Conservation (phyloP, 306 rosid species). For the Dryas octopetala region DNA sequence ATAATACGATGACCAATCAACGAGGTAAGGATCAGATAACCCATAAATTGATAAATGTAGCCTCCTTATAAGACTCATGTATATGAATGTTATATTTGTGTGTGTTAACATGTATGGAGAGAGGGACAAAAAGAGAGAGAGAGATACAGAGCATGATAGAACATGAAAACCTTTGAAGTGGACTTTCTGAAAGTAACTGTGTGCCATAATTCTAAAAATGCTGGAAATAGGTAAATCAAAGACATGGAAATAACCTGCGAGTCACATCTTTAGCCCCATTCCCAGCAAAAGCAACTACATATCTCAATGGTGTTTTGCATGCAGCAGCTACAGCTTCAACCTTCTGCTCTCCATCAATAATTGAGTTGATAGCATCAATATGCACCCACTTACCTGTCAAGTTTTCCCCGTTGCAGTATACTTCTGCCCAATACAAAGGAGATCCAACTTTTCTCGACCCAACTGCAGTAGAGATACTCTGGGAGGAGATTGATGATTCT, state of each 20-base stretch:
- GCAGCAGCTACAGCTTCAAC: slow-evolving; percentile 87
- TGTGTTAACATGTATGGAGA: no score
- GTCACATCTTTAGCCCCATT: slow-evolving; percentile 97
- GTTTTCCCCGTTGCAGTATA: slow-evolving; percentile 80
- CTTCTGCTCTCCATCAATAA: slow-evolving; percentile 83
- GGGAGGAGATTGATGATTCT: slow-evolving; percentile 49
- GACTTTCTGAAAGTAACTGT: background rate
- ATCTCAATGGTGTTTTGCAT: slow-evolving; percentile 82
- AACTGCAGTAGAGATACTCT: slow-evolving; percentile 69
- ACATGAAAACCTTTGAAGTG: no score
- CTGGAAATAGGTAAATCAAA: slow-evolving; percentile 15
- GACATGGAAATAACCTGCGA: slow-evolving; percentile 64
- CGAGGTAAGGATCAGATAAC: no score
- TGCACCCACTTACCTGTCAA: slow-evolving; percentile 97
- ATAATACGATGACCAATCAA: no score
- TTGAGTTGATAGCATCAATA: slow-evolving; percentile 73
- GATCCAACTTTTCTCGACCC: slow-evolving; percentile 83
- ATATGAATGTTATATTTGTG: no score
- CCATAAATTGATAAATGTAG: no score
- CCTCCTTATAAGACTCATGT: no score
- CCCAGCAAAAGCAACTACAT: slow-evolving; percentile 93
- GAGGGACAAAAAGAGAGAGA: no score
- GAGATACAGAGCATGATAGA: no score
- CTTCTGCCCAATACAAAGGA: slow-evolving; percentile 95
- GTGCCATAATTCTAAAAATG: slow-evolving; percentile 11